Percentiles rank a stretch among this genome's conserved stretches.
phyloP scores from a whole-genome alignment of 179 eudicot species.

The Gypsophila paniculata region DNA sequence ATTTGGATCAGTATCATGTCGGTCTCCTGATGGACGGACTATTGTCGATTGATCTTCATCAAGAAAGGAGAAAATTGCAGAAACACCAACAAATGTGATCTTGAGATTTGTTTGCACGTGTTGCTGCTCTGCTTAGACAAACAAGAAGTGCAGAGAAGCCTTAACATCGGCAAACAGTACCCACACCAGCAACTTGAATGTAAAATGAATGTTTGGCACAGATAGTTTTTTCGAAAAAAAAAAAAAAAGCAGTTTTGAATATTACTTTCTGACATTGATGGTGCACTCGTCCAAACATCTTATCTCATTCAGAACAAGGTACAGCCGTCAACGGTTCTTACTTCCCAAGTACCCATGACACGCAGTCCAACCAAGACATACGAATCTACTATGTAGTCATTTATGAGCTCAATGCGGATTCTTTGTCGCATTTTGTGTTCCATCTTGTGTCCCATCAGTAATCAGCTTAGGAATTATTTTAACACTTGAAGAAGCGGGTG shows the following conservation, averaged over 20 bases:
- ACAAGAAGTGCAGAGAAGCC: conserved; percentile 7
- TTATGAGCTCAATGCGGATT: too few species aligned
- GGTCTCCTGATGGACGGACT: conserved; percentile 27
- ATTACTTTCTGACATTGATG: conserved; percentile 9
- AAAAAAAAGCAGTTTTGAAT: not conserved
- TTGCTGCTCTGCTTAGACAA: conserved; percentile 63
- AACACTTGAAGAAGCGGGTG: too few species aligned
- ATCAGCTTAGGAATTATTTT: too few species aligned
- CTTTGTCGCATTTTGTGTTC: too few species aligned
- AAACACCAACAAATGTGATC: conserved; percentile 56
- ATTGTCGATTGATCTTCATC: conserved; percentile 50
- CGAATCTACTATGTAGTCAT: not conserved
- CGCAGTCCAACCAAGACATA: not conserved
- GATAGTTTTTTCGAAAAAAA: too few species aligned
- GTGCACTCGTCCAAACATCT: not conserved
- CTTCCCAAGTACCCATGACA: conserved; percentile 6
- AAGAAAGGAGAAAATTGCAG: conserved; percentile 49
- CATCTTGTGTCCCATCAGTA: too few species aligned
- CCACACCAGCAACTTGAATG: not conserved
- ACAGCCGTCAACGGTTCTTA: conserved; percentile 3
- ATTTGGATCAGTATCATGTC: conserved; percentile 30
- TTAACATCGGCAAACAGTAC: conserved; percentile 8
- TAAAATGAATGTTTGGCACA: not conserved
- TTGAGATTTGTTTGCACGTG: conserved; percentile 78
- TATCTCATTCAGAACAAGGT: not conserved